Evolutionary conservation across 805 yeast genomes (phyloP), one percentile per base, ranked within the genome.

Genomic region (Cyberlindnera mrakii): DNA sequence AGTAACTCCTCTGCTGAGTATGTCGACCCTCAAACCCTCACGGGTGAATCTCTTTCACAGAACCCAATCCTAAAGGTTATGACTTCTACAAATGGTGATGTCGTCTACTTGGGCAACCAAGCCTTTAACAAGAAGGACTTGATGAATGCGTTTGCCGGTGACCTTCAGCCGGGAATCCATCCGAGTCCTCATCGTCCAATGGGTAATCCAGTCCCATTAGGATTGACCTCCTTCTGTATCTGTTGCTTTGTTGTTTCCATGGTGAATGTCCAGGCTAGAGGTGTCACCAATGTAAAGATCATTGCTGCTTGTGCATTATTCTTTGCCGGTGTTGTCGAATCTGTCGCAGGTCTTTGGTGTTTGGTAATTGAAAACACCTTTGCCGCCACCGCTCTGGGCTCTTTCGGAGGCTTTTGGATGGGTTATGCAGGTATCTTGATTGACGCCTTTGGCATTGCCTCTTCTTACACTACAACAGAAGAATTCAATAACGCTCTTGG

Each of bases 121-220:
- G 65, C 66, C 13, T 68, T 77, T 59, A 66, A 68, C 43, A 70
- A 75, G 42, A 68, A 68, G 25, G 89, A 82, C 43, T 72, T 82
- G 49, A 60, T 77, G 50, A 67, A 67, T 30, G 88, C 86, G 2
- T 80, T 81, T 55, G 85, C 83, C 14, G 85, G 85, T 54, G 62
- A 59, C 25, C 57, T 75, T 49, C 67, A 70, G 54, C 71, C 72
- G 14, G 71, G 67, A 43, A 59, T 65, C 45, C 72, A 77, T 46
- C 64, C 69, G 17, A 61, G 67, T 44, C 71, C 80, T 6, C 56
- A 62, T 39, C 72, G 78, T 54, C 71, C 71, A 47, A 70, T 75
- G 65, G 90, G 82, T 45, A 83, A 83, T 54, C 90, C 91, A 20
- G 85, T 84, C 37, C 90, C 90, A 18, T 65, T 83, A 48, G 91